phyloP scores from a whole-genome alignment of 495 filamentous ascomycete genomes.

The Bacidia gigantensis region DNA sequence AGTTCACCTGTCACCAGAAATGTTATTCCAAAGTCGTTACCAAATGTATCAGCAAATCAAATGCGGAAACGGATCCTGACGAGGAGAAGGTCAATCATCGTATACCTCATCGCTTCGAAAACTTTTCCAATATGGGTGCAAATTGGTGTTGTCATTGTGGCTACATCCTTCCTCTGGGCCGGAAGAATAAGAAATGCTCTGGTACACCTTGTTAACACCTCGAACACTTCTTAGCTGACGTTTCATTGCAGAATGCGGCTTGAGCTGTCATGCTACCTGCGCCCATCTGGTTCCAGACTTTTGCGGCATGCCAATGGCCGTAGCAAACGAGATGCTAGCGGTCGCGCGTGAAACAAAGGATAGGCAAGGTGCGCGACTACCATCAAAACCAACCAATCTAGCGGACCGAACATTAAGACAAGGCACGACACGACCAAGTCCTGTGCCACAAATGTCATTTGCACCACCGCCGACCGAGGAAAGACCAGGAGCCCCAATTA shows the following conservation, averaged over 20 bases:
- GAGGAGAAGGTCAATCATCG: slow-evolving; percentile 99
- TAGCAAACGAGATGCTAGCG: slow-evolving; percentile 80
- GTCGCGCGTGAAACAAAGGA: slow-evolving; percentile 47
- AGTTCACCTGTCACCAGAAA: slow-evolving; percentile 96
- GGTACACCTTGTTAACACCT: slow-evolving; percentile 41
- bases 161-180: slow-evolving; percentile 91
- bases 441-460: slow-evolving; percentile 31
- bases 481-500: slow-evolving; percentile 25
- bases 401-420: slow-evolving; percentile 46
- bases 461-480: slow-evolving; percentile 27
- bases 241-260: slow-evolving; percentile 60
- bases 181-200: slow-evolving; percentile 85
- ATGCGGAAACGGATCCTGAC: slow-evolving; percentile 92
- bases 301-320: slow-evolving; percentile 98
- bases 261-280: slow-evolving; percentile 83
- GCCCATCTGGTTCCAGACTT: slow-evolving; percentile 96
- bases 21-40: slow-evolving; percentile 97
- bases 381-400: slow-evolving; percentile 12
- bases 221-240: slow-evolving; percentile 16
- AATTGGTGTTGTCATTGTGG: slow-evolving; percentile 99
- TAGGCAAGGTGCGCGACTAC: slow-evolving; percentile 18
- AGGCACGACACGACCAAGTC: slow-evolving; percentile 28
- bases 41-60: slow-evolving; percentile 99
- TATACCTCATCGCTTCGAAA: slow-evolving; percentile 91
- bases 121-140: slow-evolving; percentile 88